These are phyloP conservation scores for Aspergillus sp. DNA, from an alignment of 2,329 filamentous ascomycete genomes.

Conservation along the genomic window DNA sequence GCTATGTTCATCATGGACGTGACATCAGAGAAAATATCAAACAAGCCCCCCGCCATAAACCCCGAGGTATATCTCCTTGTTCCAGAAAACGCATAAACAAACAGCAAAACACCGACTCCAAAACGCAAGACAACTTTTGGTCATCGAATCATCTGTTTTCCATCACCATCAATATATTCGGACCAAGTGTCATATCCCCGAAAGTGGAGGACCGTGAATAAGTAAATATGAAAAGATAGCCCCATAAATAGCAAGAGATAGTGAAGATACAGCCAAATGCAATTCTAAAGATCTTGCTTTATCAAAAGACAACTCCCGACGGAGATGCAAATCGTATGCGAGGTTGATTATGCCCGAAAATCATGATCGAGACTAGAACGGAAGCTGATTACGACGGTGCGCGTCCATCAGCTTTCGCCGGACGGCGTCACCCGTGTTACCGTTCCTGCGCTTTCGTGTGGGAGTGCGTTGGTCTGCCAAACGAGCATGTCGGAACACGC, in stretches of 20 bases:
- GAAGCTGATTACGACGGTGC: constrained; percentile 33
- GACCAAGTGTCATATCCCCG: constrained; percentile 4
- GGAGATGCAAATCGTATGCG: neutral
- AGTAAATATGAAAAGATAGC: neutral
- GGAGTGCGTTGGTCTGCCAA: constrained; percentile 35
- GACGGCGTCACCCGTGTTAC: constrained; percentile 35
- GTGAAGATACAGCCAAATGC: neutral
- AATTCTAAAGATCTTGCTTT: neutral
- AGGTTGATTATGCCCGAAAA: neutral
- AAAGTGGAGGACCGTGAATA: constrained; percentile 2
- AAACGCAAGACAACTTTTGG: neutral
- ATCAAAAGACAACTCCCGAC: neutral
- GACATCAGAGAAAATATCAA: constrained; percentile 21
- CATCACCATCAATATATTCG: neutral
- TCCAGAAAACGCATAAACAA: neutral
- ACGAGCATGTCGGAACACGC: constrained; percentile 37
- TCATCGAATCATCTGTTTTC: neutral
- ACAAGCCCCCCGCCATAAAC: neutral
- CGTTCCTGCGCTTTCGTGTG: constrained; percentile 35
- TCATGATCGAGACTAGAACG: constrained; percentile 20
- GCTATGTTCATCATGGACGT: constrained; percentile 16
- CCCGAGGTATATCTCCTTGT: neutral
- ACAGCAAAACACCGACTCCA: constrained; percentile 1
- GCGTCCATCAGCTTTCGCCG: constrained; percentile 40
- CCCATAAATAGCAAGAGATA: too few species aligned